Evolutionary conservation across 2,329 filamentous ascomycete genomes (phyloP), one percentile per base, ranked within the genome.

Genomic region (Fusarium sp.): DNA sequence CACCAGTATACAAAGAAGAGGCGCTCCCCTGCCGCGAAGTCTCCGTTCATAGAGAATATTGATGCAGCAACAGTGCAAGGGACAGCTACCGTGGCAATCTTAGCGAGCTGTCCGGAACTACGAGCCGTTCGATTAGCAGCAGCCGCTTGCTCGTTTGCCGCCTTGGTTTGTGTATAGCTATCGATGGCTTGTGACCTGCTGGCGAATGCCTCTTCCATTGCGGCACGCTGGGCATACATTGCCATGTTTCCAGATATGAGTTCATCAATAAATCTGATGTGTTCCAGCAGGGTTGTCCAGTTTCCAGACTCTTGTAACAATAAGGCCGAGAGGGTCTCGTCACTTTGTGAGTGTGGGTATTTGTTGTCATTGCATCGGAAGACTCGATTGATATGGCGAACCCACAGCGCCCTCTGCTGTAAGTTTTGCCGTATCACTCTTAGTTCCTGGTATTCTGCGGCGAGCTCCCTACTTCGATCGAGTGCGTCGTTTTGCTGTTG

Each of bases 81-180:
- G 23, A 59, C 56, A 36, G 37, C 28, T 3, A 59, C 56, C 2
- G 47, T 53, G 9, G 47, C 47, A n/a, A 58, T 52, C 16, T 58
- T 58, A 0, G 46, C 36, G 6, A 53, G 56, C n/a, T 59, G 56
- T 1, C 37, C 47, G 9, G 56, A 43, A 9, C 47, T 53, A 18
- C 56, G 39, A 5, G 56, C 37, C 12, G 47, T 59, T 4, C 56
- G 28, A 3, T 53, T 36, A 1, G 37, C 56, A 9, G 47, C 37
- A 0, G 56, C 28, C 0, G 47, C 37, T 12, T 43, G 47, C 37
- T 59, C 37, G 4, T 59, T 53, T 16, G 56, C 47, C 2, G 37
- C 56, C 1, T 52, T 34, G 23, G 47, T 43, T 12, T 53, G 56
- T 3, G 1, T 53, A 5, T 43, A 53, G 1, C 36, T 31, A 27